These are phyloP conservation scores for Sphagnum contortum DNA, from an alignment of 225 moss, liverwort and hornwort species.

Conservation along the genomic window DNA sequence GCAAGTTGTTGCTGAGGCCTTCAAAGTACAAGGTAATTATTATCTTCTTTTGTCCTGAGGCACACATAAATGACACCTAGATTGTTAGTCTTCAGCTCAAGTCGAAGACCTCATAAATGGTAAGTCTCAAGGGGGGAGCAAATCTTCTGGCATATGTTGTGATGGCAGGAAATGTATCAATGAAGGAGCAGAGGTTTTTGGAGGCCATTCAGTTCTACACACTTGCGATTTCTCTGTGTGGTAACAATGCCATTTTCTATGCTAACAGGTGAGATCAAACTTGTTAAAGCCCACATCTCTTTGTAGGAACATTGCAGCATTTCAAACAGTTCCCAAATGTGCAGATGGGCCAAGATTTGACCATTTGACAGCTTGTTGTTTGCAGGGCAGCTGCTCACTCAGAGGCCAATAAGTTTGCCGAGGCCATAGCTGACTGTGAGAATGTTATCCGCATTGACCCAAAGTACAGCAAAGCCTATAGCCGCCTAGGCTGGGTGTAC, in stretches of 20 bases:
- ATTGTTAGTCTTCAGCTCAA: no score
- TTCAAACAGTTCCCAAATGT: not conserved
- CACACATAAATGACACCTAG: no score
- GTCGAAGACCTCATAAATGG: no score
- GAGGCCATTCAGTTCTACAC: conserved; percentile 56
- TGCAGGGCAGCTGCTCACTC: conserved; percentile 61
- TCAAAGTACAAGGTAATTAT: conserved; percentile 41
- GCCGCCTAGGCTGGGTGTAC: conserved; percentile 46
- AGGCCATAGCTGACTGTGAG: conserved; percentile 57
- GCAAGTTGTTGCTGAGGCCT: conserved; percentile 52
- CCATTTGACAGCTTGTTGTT: not conserved
- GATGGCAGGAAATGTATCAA: conserved; percentile 31
- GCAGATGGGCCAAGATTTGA: not conserved
- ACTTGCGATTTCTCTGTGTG: conserved; percentile 42
- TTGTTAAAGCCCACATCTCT: no score
- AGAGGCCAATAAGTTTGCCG: conserved; percentile 33
- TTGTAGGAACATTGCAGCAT: not conserved
- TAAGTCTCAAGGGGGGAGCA: no score
- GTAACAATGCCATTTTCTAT: conserved; percentile 43
- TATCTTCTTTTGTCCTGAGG: not conserved
- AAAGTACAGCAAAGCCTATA: conserved; percentile 50
- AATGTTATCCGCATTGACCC: conserved; percentile 50
- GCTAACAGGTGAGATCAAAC: conserved; percentile 28
- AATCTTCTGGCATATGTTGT: no score
- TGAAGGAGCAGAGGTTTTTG: conserved; percentile 30